Evolutionary conservation across 495 filamentous ascomycete species (phyloP).

Genomic region (Penicillium mononematosum): DNA sequence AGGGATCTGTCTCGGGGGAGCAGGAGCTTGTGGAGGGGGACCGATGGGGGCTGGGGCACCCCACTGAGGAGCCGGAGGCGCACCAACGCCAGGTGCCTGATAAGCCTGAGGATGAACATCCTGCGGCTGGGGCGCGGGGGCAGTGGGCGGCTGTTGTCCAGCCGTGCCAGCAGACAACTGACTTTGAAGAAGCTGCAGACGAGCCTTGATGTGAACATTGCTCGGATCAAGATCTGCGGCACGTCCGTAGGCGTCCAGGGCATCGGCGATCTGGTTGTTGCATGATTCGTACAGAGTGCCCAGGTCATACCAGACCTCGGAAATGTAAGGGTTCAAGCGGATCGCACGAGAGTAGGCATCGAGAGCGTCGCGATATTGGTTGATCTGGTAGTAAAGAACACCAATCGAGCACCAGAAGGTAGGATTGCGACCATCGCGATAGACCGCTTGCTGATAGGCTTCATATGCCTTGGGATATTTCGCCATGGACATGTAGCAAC

Average conservation of each 20-base stretch:
- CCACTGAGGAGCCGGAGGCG: conserved; percentile 84
- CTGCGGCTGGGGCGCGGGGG: conserved; percentile 72
- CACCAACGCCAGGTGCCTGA: conserved; percentile 66
- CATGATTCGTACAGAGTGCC: conserved; percentile 98
- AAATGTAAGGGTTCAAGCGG: conserved; percentile 96
- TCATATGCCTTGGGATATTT: conserved; percentile 99
- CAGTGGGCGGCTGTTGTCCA: conserved; percentile 57
- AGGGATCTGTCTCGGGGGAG: conserved; percentile 57
- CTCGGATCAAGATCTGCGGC: conserved; percentile 90
- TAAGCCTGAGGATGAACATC: conserved; percentile 87
- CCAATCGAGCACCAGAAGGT: conserved; percentile 99
- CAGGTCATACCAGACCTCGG: conserved; percentile 98
- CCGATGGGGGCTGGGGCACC: conserved; percentile 65
- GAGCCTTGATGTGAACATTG: conserved; percentile 95
- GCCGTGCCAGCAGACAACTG: conserved; percentile 69
- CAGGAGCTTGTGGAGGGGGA: conserved; percentile 61
- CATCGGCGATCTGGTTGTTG: conserved; percentile 97
- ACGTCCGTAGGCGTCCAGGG: conserved; percentile 90
- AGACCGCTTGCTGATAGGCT: conserved; percentile 98
- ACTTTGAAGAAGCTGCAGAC: conserved; percentile 80
- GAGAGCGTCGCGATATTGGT: conserved; percentile 97
- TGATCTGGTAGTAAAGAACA: conserved; percentile 99
- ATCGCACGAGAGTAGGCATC: conserved; percentile 99
- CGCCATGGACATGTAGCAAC: conserved; percentile 99
- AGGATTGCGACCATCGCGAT: conserved; percentile 95